A percentile compares a stretch with the other conserved stretches of the same genome.
Conservation (phyloP, 2,329 filamentous ascomycete genomes). For the Epichloe gansuensis region DNA sequence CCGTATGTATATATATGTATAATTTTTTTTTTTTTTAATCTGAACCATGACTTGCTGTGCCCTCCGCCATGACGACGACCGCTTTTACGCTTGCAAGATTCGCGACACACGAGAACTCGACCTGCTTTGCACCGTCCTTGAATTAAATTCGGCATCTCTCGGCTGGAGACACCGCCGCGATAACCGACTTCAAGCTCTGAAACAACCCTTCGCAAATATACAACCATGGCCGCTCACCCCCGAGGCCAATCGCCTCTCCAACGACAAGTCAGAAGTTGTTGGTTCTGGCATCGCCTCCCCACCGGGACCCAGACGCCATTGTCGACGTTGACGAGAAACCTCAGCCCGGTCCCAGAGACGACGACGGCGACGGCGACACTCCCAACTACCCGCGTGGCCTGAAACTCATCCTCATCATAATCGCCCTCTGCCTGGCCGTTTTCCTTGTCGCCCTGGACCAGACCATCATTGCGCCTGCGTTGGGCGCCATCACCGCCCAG, state of each 20-base stretch:
- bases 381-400: conserved; percentile 26
- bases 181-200: too few relatives aligned
- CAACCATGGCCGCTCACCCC: background rate
- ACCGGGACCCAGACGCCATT: background rate
- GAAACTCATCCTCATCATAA: conserved; percentile 29
- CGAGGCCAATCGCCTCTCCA: conserved; percentile 12
- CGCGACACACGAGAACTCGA: too few relatives aligned
- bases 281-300: conserved; percentile 12
- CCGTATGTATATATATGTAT: too few relatives aligned
- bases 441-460: conserved; percentile 40
- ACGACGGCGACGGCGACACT: conserved; percentile 10
- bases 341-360: background rate
- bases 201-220: too few relatives aligned
- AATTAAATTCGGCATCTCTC: too few relatives aligned
- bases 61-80: too few relatives aligned
- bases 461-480: conserved; percentile 40
- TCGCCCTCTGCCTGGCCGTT: conserved; percentile 31
- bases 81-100: too few relatives aligned
- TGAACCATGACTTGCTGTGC: too few relatives aligned
- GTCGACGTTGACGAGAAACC: background rate
- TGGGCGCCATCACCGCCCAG: conserved; percentile 37
- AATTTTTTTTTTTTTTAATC: too few relatives aligned
- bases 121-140: too few relatives aligned
- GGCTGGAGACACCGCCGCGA: too few relatives aligned
- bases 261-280: conserved; percentile 21